phyloP scores from a whole-genome alignment of 352 stramenopile species.

The Phytopythium chamaehyphon region DNA sequence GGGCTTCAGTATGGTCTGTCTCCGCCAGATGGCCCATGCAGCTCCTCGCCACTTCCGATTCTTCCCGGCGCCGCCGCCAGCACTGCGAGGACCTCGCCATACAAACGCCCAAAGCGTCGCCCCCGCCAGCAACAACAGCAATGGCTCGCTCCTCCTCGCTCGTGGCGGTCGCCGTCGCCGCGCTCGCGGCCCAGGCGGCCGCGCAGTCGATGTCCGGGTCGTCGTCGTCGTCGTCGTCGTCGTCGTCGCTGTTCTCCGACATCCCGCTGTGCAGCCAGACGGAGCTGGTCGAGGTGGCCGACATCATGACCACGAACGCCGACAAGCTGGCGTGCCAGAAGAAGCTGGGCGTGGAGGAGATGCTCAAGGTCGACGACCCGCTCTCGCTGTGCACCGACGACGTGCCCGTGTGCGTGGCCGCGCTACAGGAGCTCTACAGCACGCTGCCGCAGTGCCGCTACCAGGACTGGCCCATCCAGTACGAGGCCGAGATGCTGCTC shows the following conservation, averaged over 20 bases:
- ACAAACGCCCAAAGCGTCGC: no score
- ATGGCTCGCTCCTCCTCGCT: conserved; percentile 4
- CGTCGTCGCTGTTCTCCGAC: conserved; percentile 27
- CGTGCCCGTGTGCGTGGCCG: conserved; percentile 34
- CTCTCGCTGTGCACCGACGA: conserved; percentile 43
- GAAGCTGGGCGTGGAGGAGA: conserved; percentile 39
- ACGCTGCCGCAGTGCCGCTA: conserved; percentile 57
- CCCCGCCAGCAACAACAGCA: no score
- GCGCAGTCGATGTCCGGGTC: conserved; percentile 16
- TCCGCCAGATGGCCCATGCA: conserved; percentile 5
- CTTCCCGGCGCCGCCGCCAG: conserved; percentile 1
- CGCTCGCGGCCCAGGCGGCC: conserved; percentile 10
- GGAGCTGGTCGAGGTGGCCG: conserved; percentile 33
- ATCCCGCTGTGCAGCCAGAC: conserved; percentile 40
- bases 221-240: conserved; percentile 14
- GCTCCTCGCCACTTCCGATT: conserved; percentile 7
- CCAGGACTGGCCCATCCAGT: conserved; percentile 43
- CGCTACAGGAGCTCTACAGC: conserved; percentile 59
- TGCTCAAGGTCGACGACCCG: conserved; percentile 33
- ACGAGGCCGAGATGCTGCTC: conserved; percentile 34
- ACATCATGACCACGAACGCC: conserved; percentile 39
- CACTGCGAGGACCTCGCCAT: no score
- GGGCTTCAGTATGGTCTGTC: conserved; percentile 1
- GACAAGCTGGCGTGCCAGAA: conserved; percentile 51
- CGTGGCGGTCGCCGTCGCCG: conserved; percentile 16